These are phyloP conservation scores for Aspergillus asperescens DNA, from an alignment of 495 filamentous ascomycete species.

Conservation along the genomic window DNA sequence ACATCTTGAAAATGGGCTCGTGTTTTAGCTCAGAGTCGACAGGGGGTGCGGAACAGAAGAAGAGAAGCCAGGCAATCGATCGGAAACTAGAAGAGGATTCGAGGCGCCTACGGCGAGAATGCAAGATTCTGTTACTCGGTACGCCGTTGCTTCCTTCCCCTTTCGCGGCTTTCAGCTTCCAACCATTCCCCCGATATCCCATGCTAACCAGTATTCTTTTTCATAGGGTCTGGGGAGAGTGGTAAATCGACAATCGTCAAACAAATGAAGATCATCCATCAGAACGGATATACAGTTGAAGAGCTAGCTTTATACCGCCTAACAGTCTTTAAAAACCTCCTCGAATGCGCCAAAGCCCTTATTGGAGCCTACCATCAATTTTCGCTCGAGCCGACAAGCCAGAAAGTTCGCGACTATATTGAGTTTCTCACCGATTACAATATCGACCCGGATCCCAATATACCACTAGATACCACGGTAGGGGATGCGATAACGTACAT, in stretches of 20 bases:
- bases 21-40: slow-evolving; percentile 77
- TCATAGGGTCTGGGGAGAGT: slow-evolving; percentile 88
- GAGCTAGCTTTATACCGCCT: slow-evolving; percentile 89
- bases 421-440: slow-evolving; percentile 81
- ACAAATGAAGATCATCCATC: slow-evolving; percentile 99
- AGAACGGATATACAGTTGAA: slow-evolving; percentile 90
- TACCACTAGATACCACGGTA: slow-evolving; percentile 68
- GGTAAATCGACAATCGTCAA: slow-evolving; percentile 99
- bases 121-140: slow-evolving; percentile 97
- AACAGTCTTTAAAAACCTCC: slow-evolving; percentile 94
- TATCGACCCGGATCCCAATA: slow-evolving; percentile 83
- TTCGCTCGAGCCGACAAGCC: slow-evolving; percentile 64
- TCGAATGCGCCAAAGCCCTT: slow-evolving; percentile 91
- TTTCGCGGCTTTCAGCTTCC: not conserved
- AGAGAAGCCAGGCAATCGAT: slow-evolving; percentile 90
- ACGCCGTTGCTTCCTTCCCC: slow-evolving; percentile 13
- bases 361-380: slow-evolving; percentile 87
- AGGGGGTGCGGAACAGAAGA: slow-evolving; percentile 84
- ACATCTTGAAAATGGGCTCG: slow-evolving; percentile 62
- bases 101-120: slow-evolving; percentile 84
- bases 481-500: slow-evolving; percentile 77
- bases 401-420: slow-evolving; percentile 67
- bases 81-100: slow-evolving; percentile 89
- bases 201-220: slow-evolving; percentile 9
- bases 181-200: not conserved